Evolutionary conservation across 495 filamentous ascomycete genomes (phyloP), one percentile per base, ranked within the genome.

Genomic region (Durotheca rogersii): DNA sequence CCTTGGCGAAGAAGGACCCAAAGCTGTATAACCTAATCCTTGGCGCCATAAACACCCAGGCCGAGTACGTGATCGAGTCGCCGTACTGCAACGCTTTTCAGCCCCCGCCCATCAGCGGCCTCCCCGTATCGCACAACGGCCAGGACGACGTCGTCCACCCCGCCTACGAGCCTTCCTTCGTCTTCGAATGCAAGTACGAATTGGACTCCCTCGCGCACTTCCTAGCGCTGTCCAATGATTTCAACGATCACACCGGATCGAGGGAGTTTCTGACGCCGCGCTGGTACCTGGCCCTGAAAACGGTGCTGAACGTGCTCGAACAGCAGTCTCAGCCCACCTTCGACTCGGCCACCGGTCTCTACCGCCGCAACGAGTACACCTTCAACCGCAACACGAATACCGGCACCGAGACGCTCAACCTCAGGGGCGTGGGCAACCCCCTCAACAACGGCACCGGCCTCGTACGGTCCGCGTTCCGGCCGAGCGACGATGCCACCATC

Each of bases 1-100:
- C 75, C 1, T 74, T 99, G 14, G 89, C 91, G 1, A 85, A 81
- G 51, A 84, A 87, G 51, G 93, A 97, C 63, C 76, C 79, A 41
- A 72, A 66, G 7, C 81, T 97, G 35, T 79, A 84, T 59, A 84
- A 77, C 38, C 74, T 99, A 19, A 93, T 97, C 35, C 76, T 94
- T 0, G 93, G 93, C 4, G 94, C 94, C 37, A 96, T 99, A 71
- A 95, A 95, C 65, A 97, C 94, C 1, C 93, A 99, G 68, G 82
- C 84, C 18, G 90, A 96, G 64, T 98, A 87, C 58, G 89, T 99
- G 15, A 95, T 97, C 48, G 80, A 89, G 51, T 89, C 87, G 1
- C 93, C 94, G 2, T 99, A 96, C 71, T 99, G 93, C 77, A 96
- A 97, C 71, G 92, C 94, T 19, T 99, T 97, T 72, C 93, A 99